Evolutionary conservation across 2,329 filamentous ascomycete species (phyloP).

Genomic region (Lecanicillium sp.): DNA sequence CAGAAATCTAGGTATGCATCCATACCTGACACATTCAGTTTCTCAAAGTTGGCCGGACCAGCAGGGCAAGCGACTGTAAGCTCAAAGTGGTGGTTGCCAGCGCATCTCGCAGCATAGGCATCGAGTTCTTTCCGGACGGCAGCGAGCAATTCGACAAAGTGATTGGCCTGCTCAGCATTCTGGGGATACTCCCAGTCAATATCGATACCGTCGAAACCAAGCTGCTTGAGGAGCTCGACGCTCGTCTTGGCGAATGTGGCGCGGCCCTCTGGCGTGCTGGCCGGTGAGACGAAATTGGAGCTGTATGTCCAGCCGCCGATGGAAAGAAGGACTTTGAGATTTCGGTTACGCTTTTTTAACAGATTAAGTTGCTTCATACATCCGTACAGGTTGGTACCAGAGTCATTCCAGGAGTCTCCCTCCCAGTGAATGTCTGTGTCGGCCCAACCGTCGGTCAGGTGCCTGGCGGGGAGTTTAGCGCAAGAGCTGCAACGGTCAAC

Average conservation of each 20-base stretch:
- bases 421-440: conserved; percentile 69
- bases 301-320: conserved; percentile 94
- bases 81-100: conserved; percentile 46
- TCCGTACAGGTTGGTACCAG: conserved; percentile 76
- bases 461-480: conserved; percentile 15
- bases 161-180: conserved; percentile 41
- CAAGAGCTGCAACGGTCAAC: no score
- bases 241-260: conserved; percentile 64
- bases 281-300: conserved; percentile 69
- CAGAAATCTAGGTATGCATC: conserved; percentile 63
- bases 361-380: conserved; percentile 84
- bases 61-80: conserved; percentile 59
- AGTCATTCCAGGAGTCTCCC: conserved; percentile 62
- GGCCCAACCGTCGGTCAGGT: conserved; percentile 55
- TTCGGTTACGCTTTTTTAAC: conserved; percentile 71
- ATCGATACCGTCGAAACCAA: conserved; percentile 69
- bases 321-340: conserved; percentile 77
- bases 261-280: conserved; percentile 62
- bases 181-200: conserved; percentile 65
- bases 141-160: conserved; percentile 52
- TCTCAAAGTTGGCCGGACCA: conserved; percentile 53
- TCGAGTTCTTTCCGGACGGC: conserved; percentile 52
- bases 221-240: conserved; percentile 67
- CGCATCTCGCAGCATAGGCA: conserved; percentile 39
- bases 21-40: conserved; percentile 57